phyloP scores from a whole-genome alignment of 352 stramenopile genomes.

The Phytophthora kernoviae region DNA sequence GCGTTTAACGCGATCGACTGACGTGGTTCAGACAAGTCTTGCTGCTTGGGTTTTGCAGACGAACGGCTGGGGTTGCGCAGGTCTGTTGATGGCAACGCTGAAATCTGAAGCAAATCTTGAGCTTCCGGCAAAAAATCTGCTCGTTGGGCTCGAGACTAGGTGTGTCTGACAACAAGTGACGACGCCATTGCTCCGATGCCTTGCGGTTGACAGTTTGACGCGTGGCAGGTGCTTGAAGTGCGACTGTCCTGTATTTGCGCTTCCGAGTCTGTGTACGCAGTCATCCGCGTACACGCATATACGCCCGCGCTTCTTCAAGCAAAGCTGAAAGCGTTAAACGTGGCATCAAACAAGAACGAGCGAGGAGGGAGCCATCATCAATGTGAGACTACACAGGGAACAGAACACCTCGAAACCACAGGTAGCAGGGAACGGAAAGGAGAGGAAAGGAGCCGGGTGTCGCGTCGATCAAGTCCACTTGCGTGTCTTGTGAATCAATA shows the following conservation, averaged over 20 bases:
- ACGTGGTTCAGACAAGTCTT: no score
- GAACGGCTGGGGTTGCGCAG: slow-evolving; percentile 2
- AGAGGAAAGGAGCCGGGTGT: neutral
- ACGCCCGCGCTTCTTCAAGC: slow-evolving; percentile 10
- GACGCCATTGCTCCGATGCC: slow-evolving; percentile 3
- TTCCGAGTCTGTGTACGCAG: slow-evolving; percentile 19
- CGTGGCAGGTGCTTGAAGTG: slow-evolving; percentile 14
- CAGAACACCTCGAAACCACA: neutral
- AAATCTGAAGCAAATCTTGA: slow-evolving; percentile 30
- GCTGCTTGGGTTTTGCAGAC: slow-evolving; percentile 16
- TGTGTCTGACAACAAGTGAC: neutral
- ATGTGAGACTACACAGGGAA: neutral
- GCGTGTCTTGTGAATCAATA: slow-evolving; percentile 21
- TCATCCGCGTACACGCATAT: slow-evolving; percentile 41
- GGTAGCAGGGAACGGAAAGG: no score
- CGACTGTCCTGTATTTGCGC: slow-evolving; percentile 23
- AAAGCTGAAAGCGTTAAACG: slow-evolving; percentile 16
- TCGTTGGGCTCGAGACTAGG: neutral
- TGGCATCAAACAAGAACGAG: neutral
- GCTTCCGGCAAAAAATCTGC: neutral
- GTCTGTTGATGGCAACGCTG: slow-evolving; percentile 2
- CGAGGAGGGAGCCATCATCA: slow-evolving; percentile 2
- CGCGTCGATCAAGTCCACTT: slow-evolving; percentile 7
- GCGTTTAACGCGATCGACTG: slow-evolving; percentile 1
- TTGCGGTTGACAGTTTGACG: neutral